Evolutionary conservation across 2,329 filamentous ascomycete genomes (phyloP).

Genomic region (Epichloe festucae): DNA sequence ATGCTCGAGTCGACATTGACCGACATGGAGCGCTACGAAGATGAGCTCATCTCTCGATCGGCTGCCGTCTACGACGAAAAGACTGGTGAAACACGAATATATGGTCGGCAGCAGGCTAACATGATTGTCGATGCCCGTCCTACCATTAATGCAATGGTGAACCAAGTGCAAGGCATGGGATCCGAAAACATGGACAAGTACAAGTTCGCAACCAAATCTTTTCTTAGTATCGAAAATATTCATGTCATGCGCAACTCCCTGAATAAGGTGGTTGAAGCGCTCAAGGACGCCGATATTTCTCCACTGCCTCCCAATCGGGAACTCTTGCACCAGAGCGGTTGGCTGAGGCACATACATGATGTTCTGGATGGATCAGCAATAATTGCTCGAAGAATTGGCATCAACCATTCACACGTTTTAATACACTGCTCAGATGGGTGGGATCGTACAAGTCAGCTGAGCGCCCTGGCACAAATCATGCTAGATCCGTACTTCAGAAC

Average conservation of each 20-base stretch:
- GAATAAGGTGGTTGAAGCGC: constrained; percentile 71
- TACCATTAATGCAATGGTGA: constrained; percentile 85
- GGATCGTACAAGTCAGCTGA: constrained; percentile 93
- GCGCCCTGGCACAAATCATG: constrained; percentile 81
- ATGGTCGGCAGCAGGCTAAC: constrained; percentile 86
- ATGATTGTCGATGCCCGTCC: constrained; percentile 93
- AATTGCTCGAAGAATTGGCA: constrained; percentile 77
- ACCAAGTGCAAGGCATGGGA: constrained; percentile 84
- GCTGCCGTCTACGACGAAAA: constrained; percentile 39
- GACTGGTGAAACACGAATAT: constrained; percentile 53
- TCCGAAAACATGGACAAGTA: constrained; percentile 99
- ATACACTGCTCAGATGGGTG: constrained; percentile 98
- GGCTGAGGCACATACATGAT: constrained; percentile 78
- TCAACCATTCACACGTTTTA: constrained; percentile 86
- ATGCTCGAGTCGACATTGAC: constrained; percentile 36
- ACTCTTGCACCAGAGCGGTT: constrained; percentile 67
- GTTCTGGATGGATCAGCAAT: constrained; percentile 74
- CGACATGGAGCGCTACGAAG: constrained; percentile 54
- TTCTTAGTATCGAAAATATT: constrained; percentile 94
- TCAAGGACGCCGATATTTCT: constrained; percentile 87
- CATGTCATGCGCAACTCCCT: constrained; percentile 94
- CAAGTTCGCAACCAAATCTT: constrained; percentile 79
- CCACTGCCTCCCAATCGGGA: constrained; percentile 72
- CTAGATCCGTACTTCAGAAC: constrained; percentile 93
- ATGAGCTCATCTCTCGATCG: constrained; percentile 43